Percentiles rank a stretch among this genome's conserved stretches.
These are phyloP conservation scores for Pouteria glomerata DNA, from an alignment of 148 eudicot species.

Conservation along the genomic window DNA sequence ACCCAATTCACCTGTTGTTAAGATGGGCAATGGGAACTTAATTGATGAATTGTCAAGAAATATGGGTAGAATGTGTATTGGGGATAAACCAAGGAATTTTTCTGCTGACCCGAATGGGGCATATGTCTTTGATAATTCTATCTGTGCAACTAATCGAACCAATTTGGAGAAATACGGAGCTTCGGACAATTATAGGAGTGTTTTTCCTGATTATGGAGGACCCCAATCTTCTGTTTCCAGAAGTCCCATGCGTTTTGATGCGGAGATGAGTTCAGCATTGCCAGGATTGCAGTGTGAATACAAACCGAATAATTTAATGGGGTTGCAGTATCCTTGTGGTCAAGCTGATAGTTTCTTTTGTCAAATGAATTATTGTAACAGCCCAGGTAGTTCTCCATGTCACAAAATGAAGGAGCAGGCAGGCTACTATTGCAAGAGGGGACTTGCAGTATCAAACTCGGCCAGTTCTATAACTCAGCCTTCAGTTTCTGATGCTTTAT, in stretches of 20 bases:
- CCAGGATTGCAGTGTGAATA: conserved; percentile 10
- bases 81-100: conserved; percentile 13
- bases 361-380: conserved; percentile 6
- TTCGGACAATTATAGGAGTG: conserved; percentile 11
- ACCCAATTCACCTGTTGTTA: conserved; percentile 6
- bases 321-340: conserved; percentile 11
- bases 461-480: conserved; percentile 8
- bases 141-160: conserved; percentile 2
- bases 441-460: conserved; percentile 11
- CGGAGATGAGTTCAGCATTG: conserved; percentile 14
- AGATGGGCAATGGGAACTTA: conserved; percentile 10
- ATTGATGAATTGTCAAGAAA: conserved; percentile 20
- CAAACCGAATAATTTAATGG: conserved; percentile 1
- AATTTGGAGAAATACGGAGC: conserved; percentile 12
- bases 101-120: conserved; percentile 12
- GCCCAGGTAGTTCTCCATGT: conserved; percentile 11
- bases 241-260: conserved; percentile 7
- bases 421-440: conserved; percentile 11
- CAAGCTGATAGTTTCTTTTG: conserved; percentile 2
- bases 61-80: conserved; percentile 24
- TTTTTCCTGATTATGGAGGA: conserved; percentile 13
- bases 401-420: conserved; percentile 1
- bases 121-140: conserved; percentile 11
- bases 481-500: conserved; percentile 12
- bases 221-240: conserved; percentile 13